Base-by-base conservation (phyloP, 129 eudicot genomes). In the Ambrosia artemisiifolia region DNA sequence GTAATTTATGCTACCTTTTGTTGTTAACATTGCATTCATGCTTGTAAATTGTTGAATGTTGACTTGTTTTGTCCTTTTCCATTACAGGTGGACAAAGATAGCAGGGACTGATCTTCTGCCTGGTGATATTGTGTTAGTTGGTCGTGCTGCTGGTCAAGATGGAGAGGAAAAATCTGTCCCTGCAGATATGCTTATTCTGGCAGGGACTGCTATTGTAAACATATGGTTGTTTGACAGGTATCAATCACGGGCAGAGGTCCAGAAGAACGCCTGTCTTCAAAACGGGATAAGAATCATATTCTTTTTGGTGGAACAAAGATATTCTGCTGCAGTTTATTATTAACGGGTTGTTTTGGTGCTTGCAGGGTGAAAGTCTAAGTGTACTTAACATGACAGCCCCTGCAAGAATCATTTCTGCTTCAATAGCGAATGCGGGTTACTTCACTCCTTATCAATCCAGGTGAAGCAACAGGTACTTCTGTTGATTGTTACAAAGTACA, bases 291-390 rank as follows among this genome's bases (percentile, higher is more conserved):
- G n/a, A n/a, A n/a, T n/a, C n/a, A n/a, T n/a, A n/a, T n/a, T n/a
- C n/a, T n/a, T 63, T 94, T 94, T 84, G 98, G 98, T 66, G 98
- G 98, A 62, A 94, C 98, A 71, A 94, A 94, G 83, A 87, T 94
- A 78, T 81, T 94, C n/a, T n/a, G n/a, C n/a, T n/a, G n/a, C n/a
- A n/a, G n/a, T n/a, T n/a, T n/a, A n/a, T n/a, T n/a, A n/a, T 53
- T 53, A 53, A 53, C 32, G 4, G 10, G 20, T 71, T 13, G 28
- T 55, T 32, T 24, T 63, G 51, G 42, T 30, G 78, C 67, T 65
- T 14, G 66, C 59, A 88, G 96, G 97, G 97, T 11, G 97, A 87
- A 73, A 87, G 97, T 80, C 84, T 91, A 54, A 85, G 88, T 75
- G 55, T 79, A 57, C 66, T 73, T 49, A 74, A 80, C 69, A 81